Evolutionary conservation across 139 green algal species (phyloP).

Genomic region (Mychonastes homosphaera): DNA sequence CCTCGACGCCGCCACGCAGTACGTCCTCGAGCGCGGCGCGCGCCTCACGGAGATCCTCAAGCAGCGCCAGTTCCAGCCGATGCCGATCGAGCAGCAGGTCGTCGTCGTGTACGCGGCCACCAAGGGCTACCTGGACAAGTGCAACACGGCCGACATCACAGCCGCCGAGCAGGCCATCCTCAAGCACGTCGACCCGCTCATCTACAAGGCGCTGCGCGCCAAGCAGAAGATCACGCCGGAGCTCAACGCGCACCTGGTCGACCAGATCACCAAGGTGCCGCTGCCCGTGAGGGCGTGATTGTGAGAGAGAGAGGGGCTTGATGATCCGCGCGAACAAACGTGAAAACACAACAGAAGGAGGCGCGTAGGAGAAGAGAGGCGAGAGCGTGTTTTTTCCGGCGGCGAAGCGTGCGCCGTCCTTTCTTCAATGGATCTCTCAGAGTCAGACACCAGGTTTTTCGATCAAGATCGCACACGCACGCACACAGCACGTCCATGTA

Average conservation of each 20-base stretch:
- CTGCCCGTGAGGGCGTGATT: no score
- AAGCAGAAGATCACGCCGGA: background rate
- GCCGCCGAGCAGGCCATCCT: constrained; percentile 4
- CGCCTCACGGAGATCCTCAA: constrained; percentile 67
- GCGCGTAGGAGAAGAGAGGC: no score
- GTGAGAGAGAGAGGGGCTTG: no score
- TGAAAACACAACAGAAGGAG: no score
- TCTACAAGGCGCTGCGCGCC: background rate
- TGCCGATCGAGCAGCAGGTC: constrained; percentile 65
- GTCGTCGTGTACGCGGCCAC: constrained; percentile 55
- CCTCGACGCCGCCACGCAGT: constrained; percentile 58
- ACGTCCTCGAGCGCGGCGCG: constrained; percentile 58
- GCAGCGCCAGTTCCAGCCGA: constrained; percentile 73
- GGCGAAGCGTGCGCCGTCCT: no score
- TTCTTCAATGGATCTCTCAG: no score
- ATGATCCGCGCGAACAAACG: no score
- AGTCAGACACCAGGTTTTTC: no score
- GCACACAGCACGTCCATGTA: no score
- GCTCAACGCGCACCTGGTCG: background rate
- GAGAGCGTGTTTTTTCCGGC: no score
- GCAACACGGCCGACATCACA: background rate
- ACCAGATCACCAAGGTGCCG: background rate
- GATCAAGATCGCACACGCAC: no score
- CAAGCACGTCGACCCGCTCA: background rate
- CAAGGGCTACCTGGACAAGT: constrained; percentile 39